Conservation (phyloP, 192 early-diverging fungal genomes). For the Coemansia sp. region DNA sequence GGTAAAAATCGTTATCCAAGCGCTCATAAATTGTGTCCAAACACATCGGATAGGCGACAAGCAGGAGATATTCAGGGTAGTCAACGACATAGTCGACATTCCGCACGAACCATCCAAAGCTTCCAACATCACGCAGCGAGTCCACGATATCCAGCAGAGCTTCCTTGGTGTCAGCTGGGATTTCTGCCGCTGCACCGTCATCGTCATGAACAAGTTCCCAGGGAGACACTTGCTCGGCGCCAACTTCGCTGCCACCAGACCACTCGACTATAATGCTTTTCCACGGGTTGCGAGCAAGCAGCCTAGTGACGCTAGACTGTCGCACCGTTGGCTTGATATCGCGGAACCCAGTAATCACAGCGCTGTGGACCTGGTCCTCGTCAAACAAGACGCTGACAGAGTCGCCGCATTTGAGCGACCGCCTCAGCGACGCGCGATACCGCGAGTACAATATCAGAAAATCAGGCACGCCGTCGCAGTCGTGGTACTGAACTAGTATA, state of each 20-base stretch:
- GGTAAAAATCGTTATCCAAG: constrained; percentile 60
- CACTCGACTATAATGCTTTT: constrained; percentile 46
- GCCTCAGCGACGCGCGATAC: constrained; percentile 60
- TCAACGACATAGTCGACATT: constrained; percentile 60
- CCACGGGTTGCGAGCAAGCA: constrained; percentile 56
- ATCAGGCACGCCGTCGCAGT: constrained; percentile 67
- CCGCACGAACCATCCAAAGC: constrained; percentile 60
- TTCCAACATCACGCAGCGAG: constrained; percentile 37
- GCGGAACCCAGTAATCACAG: constrained; percentile 54
- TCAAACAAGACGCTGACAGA: constrained; percentile 65
- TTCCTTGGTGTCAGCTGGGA: constrained; percentile 22
- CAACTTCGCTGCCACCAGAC: constrained; percentile 14
- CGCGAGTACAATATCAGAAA: constrained; percentile 66
- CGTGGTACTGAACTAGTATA: constrained; percentile 65
- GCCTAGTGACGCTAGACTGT: constrained; percentile 45
- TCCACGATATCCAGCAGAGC: constrained; percentile 51
- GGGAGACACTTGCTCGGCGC: constrained; percentile 31
- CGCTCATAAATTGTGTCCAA: constrained; percentile 61
- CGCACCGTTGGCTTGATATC: constrained; percentile 44
- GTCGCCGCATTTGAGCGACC: constrained; percentile 51
- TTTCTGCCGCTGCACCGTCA: constrained; percentile 11
- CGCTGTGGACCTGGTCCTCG: constrained; percentile 59
- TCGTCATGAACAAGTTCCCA: constrained; percentile 40
- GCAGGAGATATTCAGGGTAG: constrained; percentile 63
- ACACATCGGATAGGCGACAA: constrained; percentile 72